Base-by-base conservation (phyloP, 495 filamentous ascomycete genomes). In the Lophiotrema nucula region DNA sequence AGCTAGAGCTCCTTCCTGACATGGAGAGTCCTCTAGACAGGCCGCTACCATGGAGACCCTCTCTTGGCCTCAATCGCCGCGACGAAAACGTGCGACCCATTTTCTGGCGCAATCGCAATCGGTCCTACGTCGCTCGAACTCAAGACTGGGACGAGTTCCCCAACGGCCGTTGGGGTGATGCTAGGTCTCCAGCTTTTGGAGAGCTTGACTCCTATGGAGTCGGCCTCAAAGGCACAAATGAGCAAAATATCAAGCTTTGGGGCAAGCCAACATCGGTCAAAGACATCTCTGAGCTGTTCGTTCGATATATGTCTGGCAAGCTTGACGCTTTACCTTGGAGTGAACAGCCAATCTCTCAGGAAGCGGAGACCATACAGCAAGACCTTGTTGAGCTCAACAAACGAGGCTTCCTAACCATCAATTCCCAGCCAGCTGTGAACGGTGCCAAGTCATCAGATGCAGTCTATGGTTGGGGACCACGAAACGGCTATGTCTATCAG, bases 121-220 rank as follows among this genome's bases (percentile, higher is more conserved):
- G 90, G 51, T 95, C 91, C 1, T 99, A 99, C 66, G 84, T 99
- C 25, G 84, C 86, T 31, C 89, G 95, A 47, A 99, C 95, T 3
- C 90, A 97, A 69, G 92, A 96, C 62, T 99, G 95, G 95, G 95
- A 99, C 64, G 95, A 99, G 69, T 99, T 96, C 66, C 95, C 95
- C 41, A 99, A 99, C 76, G 95, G 95, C 31, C 88, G 95, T 71
- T 99, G 95, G 95, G 95, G 95, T 71, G 95, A 99, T 73, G 90
- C 92, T 28, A 82, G 95, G 49, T 97, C 95, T 25, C 95, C 95
- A 56, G 95, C 95, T 19, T 99, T 97, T 62, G 95, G 95, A 67
- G 90, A 97, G 73, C 79, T 99, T 35, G 95, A 99, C 74, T 83
- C 89, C 25, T 99, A 99, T 68, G 93, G 92, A 16, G 88, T 97